Conservation (phyloP, 2,329 filamentous ascomycete species). For the Diplodia sapinea region DNA sequence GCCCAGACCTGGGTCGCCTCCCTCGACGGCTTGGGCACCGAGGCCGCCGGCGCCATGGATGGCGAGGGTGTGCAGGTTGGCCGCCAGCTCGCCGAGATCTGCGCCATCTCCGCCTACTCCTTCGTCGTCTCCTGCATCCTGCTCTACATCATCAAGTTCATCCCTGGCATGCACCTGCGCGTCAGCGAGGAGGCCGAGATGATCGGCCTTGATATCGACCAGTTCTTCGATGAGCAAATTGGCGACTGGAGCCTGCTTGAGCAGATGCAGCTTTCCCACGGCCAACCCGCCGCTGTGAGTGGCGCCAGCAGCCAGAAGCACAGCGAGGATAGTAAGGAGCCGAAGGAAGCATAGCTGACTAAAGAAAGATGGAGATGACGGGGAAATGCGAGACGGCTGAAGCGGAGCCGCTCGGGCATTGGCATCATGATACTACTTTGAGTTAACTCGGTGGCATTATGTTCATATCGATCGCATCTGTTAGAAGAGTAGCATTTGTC, state of each 20-base stretch:
- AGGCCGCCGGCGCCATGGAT: constrained; percentile 58
- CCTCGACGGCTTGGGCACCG: constrained; percentile 58
- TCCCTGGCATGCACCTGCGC: constrained; percentile 60
- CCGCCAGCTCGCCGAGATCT: constrained; percentile 63
- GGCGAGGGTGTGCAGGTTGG: constrained; percentile 62
- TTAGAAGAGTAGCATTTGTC: background rate
- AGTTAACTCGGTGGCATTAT: background rate
- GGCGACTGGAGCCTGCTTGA: constrained; percentile 55
- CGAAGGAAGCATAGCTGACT: constrained; percentile 27
- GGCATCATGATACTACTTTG: constrained; percentile 3
- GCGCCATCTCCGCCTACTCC: constrained; percentile 59
- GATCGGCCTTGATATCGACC: constrained; percentile 60
- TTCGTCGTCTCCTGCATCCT: constrained; percentile 60
- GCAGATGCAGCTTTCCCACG: constrained; percentile 28
- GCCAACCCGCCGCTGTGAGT: constrained; percentile 16
- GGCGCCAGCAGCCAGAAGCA: constrained; percentile 35
- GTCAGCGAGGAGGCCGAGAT: constrained; percentile 63
- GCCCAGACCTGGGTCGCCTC: constrained; percentile 56
- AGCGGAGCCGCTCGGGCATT: background rate
- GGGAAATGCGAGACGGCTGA: background rate
- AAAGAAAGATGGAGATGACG: background rate
- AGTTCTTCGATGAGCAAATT: constrained; percentile 64
- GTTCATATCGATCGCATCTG: background rate
- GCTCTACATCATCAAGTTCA: constrained; percentile 60
- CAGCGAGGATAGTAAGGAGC: constrained; percentile 33